Base-by-base conservation (phyloP, 2,329 filamentous ascomycete species). In the Fusarium veterinarium region DNA sequence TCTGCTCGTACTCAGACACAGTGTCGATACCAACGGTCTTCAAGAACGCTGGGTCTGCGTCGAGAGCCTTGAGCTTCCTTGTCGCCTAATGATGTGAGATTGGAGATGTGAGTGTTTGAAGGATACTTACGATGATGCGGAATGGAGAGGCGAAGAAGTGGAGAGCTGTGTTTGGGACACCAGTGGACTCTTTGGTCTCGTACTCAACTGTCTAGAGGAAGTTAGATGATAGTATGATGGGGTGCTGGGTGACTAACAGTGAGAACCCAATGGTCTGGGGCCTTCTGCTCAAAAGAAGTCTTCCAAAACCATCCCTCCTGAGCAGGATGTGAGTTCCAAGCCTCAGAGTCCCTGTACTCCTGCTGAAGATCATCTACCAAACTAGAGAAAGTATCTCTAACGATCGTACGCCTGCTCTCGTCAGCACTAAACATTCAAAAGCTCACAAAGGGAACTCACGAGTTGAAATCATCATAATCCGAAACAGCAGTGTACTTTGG, bases 41-140 rank as follows among this genome's bases (percentile, higher is more conserved):
- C 4, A 57, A 38, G 3, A 61, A 44, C 13, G 30, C 38, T n/a
- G 40, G 49, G 25, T 61, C 49, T 17, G 40, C 23, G 0, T 57
- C 59, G 0, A 61, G 42, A 8, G 31, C 16, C n/a, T 9, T 19
- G 12, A 61, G 59, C 1, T 57, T 57, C 8, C 59, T 57, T 2
- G 59, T 61, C 6, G 59, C 59, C 59, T 61, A 4, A 1, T 8
- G 0, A 8, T 45, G 40, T 61, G 12, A 61, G 59, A 6, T 2
- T 2, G 7, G 31, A 10, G 0, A 1, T 17, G 1, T 3, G 0
- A 8, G 13, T 6, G 6, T 10, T 3, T 0, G 33, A 4, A 1
- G 0, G 5, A 1, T 25, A 61, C 59, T 23, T 57, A 61, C 59
- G 4, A 61, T 17, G 5, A 61, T 56, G 20, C 59, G 59, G 23